Evolutionary conservation across 108 stramenopile genomes (phyloP).

Genomic region (Cylindrotheca closterium): DNA sequence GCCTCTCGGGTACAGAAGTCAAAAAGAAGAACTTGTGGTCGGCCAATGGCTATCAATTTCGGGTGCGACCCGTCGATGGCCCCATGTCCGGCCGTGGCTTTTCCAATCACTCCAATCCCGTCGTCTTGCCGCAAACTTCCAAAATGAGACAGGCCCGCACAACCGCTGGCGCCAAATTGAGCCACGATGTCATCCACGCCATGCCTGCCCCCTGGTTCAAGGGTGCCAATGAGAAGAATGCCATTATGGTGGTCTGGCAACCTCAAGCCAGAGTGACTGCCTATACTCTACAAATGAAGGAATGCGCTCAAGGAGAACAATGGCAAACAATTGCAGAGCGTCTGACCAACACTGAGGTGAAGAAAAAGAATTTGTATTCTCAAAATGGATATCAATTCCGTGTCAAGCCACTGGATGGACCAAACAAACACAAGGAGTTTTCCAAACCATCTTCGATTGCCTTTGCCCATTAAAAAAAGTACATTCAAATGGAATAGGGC

Average conservation of each 20-base stretch:
- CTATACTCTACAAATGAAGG: constrained; percentile 80
- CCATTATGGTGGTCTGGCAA: constrained; percentile 59
- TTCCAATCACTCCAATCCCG: not conserved
- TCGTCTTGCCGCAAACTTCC: not conserved
- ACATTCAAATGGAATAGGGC: no score
- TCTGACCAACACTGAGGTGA: constrained; percentile 55
- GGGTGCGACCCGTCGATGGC: constrained; percentile 49
- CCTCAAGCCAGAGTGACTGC: constrained; percentile 13
- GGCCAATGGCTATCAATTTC: constrained; percentile 68
- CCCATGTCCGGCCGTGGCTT: not conserved
- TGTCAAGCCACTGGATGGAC: constrained; percentile 45
- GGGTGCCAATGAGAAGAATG: constrained; percentile 34
- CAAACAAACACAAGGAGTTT: constrained; percentile 33
- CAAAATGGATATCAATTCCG: constrained; percentile 73
- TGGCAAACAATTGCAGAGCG: constrained; percentile 69
- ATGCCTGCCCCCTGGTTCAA: constrained; percentile 48
- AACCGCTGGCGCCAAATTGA: not conserved
- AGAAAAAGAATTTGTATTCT: constrained; percentile 73
- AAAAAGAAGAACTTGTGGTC: constrained; percentile 75
- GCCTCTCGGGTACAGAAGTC: constrained; percentile 56
- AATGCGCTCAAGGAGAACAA: constrained; percentile 11
- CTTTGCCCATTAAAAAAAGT: constrained; percentile 22
- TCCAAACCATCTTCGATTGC: constrained; percentile 57
- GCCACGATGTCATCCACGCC: constrained; percentile 1
- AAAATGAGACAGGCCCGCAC: not conserved